Base-by-base conservation (phyloP, 441 rosid genomes). In the Theobroma grandiflorum region DNA sequence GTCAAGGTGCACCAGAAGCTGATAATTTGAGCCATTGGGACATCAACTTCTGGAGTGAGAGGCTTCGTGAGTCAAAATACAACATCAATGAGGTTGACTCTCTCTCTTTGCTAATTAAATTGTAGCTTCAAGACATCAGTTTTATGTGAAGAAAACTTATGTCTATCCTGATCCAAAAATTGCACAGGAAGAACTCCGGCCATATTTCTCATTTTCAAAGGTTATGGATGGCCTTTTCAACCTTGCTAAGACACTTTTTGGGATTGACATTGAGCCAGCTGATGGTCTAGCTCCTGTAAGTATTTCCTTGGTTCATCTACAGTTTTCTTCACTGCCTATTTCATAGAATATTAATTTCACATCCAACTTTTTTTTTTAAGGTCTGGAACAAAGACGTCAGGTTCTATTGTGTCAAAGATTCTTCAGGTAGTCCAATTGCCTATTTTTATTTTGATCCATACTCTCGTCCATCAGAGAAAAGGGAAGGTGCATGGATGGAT, bases 401-500 rank as follows among this genome's bases (percentile, higher is more conserved):
- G 81, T 96, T 94, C 84, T 96, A 91, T 84, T 10, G 89, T 42
- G 90, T 96, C 69, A 94, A 93, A 78, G 98, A 96, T 81, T 87
- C 94, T 77, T 90, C 92, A 70, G 95, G 99, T 37, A 87, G 82
- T 77, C 93, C 97, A 49, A 78, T 86, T 67, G 97, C 99, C 4
- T 94, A 96, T 85, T 94, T 96, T 83, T 94, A 96, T 85, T 96
- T 96, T 82, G 99, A 96, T 88, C 98, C 99, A 63, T 94, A 92
- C 83, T 92, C 98, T 77, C 98, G 99, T 75, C 98, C 99, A 40
- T 90, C 98, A 35, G 97, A 96, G 80, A 96, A 96, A 86, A 85
- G 81, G 77, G 98, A 91, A 40, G 98, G 98, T 66, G 99, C 99
- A 71, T 96, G 99, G 98, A 91, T 94, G 98, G 91, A 85, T 84